Evolutionary conservation across 352 stramenopile species (phyloP).

Genomic region (Globisporangium paroecandrum): DNA sequence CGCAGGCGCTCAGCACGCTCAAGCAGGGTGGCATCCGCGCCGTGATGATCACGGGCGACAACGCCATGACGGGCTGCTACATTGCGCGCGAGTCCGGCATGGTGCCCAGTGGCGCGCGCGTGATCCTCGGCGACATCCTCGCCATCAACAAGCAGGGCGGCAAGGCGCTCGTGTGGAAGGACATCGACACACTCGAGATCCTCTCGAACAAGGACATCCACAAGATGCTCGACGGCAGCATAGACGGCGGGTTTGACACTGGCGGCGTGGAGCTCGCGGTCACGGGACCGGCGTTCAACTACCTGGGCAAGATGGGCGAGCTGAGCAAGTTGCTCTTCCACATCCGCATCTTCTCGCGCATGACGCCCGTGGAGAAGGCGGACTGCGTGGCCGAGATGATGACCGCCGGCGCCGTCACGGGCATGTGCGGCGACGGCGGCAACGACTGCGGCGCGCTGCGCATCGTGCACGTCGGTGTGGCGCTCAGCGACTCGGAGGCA

Average conservation of each 20-base stretch:
- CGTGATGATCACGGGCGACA: constrained; percentile 85
- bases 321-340: constrained; percentile 36
- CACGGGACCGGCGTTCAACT: constrained; percentile 34
- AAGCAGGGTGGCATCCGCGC: constrained; percentile 53
- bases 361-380: constrained; percentile 41
- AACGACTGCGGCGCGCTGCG: constrained; percentile 84
- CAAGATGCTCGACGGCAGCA: constrained; percentile 20
- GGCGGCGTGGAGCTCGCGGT: constrained; percentile 37
- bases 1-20: constrained; percentile 57
- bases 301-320: constrained; percentile 25
- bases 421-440: constrained; percentile 58
- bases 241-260: not conserved
- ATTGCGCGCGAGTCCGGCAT: constrained; percentile 46
- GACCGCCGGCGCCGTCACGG: constrained; percentile 34
- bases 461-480: constrained; percentile 73
- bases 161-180: constrained; percentile 36
- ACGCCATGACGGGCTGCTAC: constrained; percentile 49
- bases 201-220: constrained; percentile 32
- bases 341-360: constrained; percentile 50
- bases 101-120: constrained; percentile 23
- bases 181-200: constrained; percentile 41
- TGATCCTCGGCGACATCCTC: constrained; percentile 42
- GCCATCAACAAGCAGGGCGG: constrained; percentile 22
- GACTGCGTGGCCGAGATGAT: constrained; percentile 41
- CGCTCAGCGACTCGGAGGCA: constrained; percentile 70